A percentile compares a stretch with the other conserved stretches of the same genome.
These are phyloP conservation scores for Lactarius akahatsu DNA, from an alignment of 768 basidiomycete species.

Conservation along the genomic window DNA sequence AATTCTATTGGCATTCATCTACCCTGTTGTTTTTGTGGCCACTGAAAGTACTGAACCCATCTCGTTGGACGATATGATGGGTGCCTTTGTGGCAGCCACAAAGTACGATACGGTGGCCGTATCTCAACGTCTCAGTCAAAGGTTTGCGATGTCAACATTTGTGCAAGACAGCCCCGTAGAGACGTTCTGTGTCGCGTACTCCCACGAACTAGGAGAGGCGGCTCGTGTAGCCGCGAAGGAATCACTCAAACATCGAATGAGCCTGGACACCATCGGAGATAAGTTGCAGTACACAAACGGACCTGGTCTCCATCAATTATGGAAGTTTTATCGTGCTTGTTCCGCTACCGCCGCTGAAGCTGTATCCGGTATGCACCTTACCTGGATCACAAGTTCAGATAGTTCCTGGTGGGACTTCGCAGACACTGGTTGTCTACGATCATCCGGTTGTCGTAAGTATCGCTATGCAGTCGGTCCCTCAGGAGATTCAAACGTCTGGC, in stretches of 20 bases:
- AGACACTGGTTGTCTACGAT: accelerated
- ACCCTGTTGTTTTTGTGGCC: not conserved
- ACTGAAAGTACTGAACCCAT: too few relatives aligned
- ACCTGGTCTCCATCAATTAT: constrained; percentile 8
- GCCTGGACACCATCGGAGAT: not conserved
- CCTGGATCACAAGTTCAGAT: not conserved
- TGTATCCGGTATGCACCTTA: not conserved
- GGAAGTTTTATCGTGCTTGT: constrained; percentile 11
- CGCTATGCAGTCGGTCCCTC: not conserved
- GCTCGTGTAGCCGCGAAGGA: constrained; percentile 8
- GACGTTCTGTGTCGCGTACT: not conserved
- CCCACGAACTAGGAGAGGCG: not conserved
- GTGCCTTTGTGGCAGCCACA: not conserved
- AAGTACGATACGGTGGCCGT: not conserved
- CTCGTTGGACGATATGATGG: not conserved
- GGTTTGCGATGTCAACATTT: not conserved
- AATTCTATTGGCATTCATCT: not conserved
- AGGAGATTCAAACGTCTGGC: not conserved
- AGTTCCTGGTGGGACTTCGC: not conserved
- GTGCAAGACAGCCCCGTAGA: not conserved
- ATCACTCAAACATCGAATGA: constrained; percentile 10
- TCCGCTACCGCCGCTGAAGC: not conserved
- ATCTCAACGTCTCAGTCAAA: not conserved
- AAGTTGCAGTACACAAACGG: constrained; percentile 9
- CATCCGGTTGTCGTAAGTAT: not conserved